These are phyloP conservation scores for Penicillium psychrosexuale DNA, from an alignment of 2,329 filamentous ascomycete species.

Conservation along the genomic window DNA sequence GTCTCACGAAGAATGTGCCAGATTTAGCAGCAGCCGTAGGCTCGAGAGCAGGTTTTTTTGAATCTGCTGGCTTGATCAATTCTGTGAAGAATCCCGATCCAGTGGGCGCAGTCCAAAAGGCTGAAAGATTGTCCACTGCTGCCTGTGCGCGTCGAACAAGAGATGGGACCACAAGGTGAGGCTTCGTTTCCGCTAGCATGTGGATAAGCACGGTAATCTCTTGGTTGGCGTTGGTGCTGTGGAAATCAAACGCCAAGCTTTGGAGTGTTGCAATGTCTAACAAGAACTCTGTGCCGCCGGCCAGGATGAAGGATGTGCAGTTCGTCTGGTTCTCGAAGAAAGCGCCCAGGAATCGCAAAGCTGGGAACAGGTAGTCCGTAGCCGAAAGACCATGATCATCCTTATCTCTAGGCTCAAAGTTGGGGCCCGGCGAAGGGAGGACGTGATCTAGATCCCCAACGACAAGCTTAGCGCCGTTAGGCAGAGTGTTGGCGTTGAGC, in stretches of 20 bases:
- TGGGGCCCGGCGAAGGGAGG: constrained; percentile 22
- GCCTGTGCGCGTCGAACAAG: constrained; percentile 70
- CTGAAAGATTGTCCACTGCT: constrained; percentile 65
- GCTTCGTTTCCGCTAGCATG: constrained; percentile 73
- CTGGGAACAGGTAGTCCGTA: constrained; percentile 69
- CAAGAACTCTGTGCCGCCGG: constrained; percentile 76
- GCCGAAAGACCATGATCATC: constrained; percentile 53
- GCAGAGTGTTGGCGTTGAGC: constrained; percentile 32
- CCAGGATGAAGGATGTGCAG: constrained; percentile 70
- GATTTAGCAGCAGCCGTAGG: constrained; percentile 46
- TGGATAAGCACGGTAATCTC: constrained; percentile 72
- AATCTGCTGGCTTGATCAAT: constrained; percentile 48
- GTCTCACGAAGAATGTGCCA: constrained; percentile 76
- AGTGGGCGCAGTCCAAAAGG: constrained; percentile 57
- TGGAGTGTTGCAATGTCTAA: constrained; percentile 80
- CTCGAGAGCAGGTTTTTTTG: constrained; percentile 17
- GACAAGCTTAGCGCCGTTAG: constrained; percentile 37
- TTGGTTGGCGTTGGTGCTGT: constrained; percentile 64
- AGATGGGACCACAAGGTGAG: constrained; percentile 77
- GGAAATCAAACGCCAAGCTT: constrained; percentile 71
- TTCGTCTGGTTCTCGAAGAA: constrained; percentile 73
- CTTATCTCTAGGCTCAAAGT: constrained; percentile 48
- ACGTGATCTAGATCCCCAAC: constrained; percentile 31
- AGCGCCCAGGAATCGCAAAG: constrained; percentile 71
- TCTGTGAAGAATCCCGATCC: constrained; percentile 66